Conservation (phyloP, 768 basidiomycete genomes). For the Collybia sordida region DNA sequence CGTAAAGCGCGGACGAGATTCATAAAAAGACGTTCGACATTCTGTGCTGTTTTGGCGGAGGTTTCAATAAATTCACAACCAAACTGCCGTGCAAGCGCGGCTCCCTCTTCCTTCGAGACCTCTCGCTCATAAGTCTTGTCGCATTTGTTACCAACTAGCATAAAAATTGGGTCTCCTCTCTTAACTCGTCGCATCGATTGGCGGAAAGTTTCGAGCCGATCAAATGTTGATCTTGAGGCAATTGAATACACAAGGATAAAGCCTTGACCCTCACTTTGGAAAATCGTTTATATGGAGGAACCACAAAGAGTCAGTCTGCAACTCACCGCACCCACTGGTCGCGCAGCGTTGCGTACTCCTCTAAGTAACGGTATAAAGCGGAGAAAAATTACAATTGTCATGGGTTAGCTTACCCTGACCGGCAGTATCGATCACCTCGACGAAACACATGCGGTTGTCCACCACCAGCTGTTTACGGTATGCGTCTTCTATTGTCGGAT, state of each 20-base stretch:
- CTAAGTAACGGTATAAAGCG: constrained; percentile 38
- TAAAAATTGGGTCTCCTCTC: constrained; percentile 81
- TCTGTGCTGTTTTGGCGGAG: constrained; percentile 91
- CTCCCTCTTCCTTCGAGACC: constrained; percentile 89
- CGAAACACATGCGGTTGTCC: constrained; percentile 92
- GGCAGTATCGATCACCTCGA: constrained; percentile 97
- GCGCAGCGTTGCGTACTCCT: constrained; percentile 95
- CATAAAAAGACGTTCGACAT: constrained; percentile 90
- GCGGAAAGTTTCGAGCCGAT: constrained; percentile 86
- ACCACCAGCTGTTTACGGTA: constrained; percentile 95
- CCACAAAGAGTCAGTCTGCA: constrained; percentile 9
- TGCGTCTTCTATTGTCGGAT: constrained; percentile 98
- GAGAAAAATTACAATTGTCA: constrained; percentile 13
- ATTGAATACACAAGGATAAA: constrained; percentile 97
- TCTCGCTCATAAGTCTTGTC: constrained; percentile 92
- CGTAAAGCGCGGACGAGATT: constrained; percentile 83
- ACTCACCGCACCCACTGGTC: constrained; percentile 98
- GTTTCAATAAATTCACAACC: constrained; percentile 96
- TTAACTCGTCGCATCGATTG: constrained; percentile 90
- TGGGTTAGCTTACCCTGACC: constrained; percentile 75
- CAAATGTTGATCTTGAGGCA: constrained; percentile 89
- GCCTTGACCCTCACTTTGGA: constrained; percentile 88
- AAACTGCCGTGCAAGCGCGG: constrained; percentile 74
- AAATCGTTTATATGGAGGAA: constrained; percentile 6
- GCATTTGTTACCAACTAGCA: constrained; percentile 95